Percentiles rank a stretch among this genome's conserved stretches.
These are phyloP conservation scores for Pichia rugopelliculosa DNA, from an alignment of 805 yeast species.

Conservation along the genomic window DNA sequence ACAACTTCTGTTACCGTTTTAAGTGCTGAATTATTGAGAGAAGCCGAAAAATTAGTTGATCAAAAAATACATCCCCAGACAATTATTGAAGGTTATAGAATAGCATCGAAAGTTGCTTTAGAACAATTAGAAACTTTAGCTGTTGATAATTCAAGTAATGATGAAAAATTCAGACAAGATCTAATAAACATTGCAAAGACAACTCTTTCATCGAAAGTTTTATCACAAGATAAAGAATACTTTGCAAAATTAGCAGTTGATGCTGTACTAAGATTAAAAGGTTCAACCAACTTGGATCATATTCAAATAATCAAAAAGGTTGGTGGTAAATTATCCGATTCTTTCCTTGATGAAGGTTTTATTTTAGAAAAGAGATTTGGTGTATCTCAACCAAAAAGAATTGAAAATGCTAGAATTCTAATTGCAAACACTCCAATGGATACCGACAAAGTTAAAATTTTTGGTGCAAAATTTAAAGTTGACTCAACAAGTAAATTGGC, in stretches of 20 bases:
- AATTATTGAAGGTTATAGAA: constrained; percentile 89
- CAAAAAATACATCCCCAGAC: constrained; percentile 97
- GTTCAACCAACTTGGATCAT: constrained; percentile 82
- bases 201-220: constrained; percentile 85
- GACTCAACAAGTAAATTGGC: constrained; percentile 86
- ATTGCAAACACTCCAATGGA: constrained; percentile 95
- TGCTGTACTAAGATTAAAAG: constrained; percentile 81
- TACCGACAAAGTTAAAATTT: constrained; percentile 94
- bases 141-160: constrained; percentile 57
- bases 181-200: constrained; percentile 85
- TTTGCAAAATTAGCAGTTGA: constrained; percentile 89
- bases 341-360: constrained; percentile 94
- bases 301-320: constrained; percentile 89
- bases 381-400: constrained; percentile 82
- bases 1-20: constrained; percentile 93
- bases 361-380: constrained; percentile 89
- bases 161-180: constrained; percentile 62
- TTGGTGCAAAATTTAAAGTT: constrained; percentile 96
- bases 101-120: constrained; percentile 81
- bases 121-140: constrained; percentile 71
- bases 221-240: constrained; percentile 89
- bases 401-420: constrained; percentile 77
- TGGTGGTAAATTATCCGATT: constrained; percentile 88
- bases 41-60: constrained; percentile 88
- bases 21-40: constrained; percentile 85